Evolutionary conservation across 768 basidiomycete species (phyloP).

Genomic region (Leccinum variicolor): DNA sequence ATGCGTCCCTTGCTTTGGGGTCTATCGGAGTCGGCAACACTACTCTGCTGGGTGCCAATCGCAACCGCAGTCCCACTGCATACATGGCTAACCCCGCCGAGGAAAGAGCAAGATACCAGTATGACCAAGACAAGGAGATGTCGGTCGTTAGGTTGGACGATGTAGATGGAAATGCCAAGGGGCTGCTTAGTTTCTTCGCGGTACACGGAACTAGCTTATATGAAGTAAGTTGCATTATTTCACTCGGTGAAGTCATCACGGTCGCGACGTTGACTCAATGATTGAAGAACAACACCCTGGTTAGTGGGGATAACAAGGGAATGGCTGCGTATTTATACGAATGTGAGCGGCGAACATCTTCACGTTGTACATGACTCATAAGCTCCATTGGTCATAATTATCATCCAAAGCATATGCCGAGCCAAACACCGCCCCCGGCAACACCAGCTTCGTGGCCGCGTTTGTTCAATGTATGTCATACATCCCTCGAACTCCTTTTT

Average conservation of each 20-base stretch:
- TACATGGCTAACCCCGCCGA: conserved; percentile 72
- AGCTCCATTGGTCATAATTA: neutral
- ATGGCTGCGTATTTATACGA: conserved; percentile 83
- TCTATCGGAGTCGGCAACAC: conserved; percentile 64
- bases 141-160: conserved; percentile 67
- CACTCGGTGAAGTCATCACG: neutral
- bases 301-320: conserved; percentile 81
- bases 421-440: conserved; percentile 64
- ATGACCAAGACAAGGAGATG: conserved; percentile 74
- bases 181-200: conserved; percentile 71
- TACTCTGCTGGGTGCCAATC: conserved; percentile 64
- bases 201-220: conserved; percentile 84
- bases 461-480: conserved; percentile 62
- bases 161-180: conserved; percentile 50
- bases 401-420: conserved; percentile 51
- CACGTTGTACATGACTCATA: neutral
- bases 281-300: conserved; percentile 72
- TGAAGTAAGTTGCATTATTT: conserved; percentile 39
- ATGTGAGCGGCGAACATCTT: conserved; percentile 36
- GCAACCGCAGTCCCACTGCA: conserved; percentile 72
- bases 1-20: conserved; percentile 57
- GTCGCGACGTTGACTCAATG: neutral
- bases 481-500: neutral
- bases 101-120: conserved; percentile 64
- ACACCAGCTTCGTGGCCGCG: conserved; percentile 67